Percentiles rank a stretch among this genome's conserved stretches.
Conservation (phyloP, 2,329 filamentous ascomycete genomes). For the Diaporthe humulicola region DNA sequence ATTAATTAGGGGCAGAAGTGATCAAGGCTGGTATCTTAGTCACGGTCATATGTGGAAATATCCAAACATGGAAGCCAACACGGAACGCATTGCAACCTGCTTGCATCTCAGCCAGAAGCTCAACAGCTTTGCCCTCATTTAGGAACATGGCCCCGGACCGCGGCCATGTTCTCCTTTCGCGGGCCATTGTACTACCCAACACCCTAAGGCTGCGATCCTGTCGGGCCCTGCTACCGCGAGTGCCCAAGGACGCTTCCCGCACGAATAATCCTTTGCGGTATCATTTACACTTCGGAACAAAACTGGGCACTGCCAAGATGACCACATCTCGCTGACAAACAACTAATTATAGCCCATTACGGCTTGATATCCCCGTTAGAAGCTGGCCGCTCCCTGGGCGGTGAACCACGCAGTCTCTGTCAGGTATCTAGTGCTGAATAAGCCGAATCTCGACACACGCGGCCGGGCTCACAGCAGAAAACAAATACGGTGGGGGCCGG, state of each 20-base stretch:
- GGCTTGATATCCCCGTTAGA: neutral
- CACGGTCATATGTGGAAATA: neutral
- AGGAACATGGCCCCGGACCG: neutral
- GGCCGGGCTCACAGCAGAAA: neutral
- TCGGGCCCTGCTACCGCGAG: neutral
- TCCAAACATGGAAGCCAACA: neutral
- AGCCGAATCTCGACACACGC: neutral
- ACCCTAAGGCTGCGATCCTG: neutral
- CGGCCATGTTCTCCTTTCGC: neutral
- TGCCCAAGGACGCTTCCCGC: neutral
- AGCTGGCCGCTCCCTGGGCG: neutral
- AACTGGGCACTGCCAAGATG: neutral
- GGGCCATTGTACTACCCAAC: neutral
- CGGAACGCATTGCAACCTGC: neutral
- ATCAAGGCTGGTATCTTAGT: neutral
- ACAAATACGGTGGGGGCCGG: neutral
- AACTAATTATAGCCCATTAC: neutral
- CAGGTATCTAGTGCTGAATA: constrained; percentile 23
- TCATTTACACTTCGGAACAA: neutral
- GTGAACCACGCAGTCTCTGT: neutral
- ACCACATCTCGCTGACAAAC: neutral
- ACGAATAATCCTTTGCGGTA: neutral
- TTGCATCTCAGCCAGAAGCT: neutral
- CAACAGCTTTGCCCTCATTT: neutral
- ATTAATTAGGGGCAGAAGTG: neutral